These are phyloP conservation scores for Melaleuca alternifolia DNA, from an alignment of 345 rosid genomes.

Conservation along the genomic window DNA sequence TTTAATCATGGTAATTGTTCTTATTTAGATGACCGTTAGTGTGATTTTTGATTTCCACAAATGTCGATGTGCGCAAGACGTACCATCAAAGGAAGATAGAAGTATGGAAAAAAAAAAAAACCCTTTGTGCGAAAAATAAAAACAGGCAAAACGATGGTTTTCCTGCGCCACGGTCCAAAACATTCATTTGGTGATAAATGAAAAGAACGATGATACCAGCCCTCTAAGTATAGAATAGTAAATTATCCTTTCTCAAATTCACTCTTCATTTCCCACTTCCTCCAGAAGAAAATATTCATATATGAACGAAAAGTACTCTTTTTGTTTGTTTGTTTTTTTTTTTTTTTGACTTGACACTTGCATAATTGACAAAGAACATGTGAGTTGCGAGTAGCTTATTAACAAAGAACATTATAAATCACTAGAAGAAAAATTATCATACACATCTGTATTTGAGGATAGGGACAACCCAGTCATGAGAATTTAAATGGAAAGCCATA, in stretches of 20 bases:
- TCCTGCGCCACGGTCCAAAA: not conserved
- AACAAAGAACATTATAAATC: not conserved
- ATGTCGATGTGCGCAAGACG: not conserved
- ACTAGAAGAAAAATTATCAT: not conserved
- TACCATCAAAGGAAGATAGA: not conserved
- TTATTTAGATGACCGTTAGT: not conserved
- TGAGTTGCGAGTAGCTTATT: not conserved
- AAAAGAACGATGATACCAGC: not conserved
- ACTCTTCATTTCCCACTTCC: too few species aligned
- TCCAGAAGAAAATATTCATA: too few species aligned
- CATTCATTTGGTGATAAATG: not conserved
- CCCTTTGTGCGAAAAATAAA: not conserved
- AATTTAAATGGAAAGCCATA: not conserved
- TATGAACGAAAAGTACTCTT: not conserved
- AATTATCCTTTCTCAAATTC: too few species aligned
- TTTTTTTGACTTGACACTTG: not conserved
- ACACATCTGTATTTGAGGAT: not conserved
- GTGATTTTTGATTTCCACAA: not conserved
- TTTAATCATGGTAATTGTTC: not conserved
- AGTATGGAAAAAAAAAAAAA: not conserved
- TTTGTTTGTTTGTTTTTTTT: too few species aligned
- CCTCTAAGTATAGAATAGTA: too few species aligned
- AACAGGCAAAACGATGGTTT: rapidly evolving
- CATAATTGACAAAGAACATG: not conserved
- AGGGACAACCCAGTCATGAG: not conserved